A percentile compares a stretch with the other conserved stretches of the same genome.
Conservation (phyloP, 2,329 filamentous ascomycete genomes). For the Ustulina deusta region DNA sequence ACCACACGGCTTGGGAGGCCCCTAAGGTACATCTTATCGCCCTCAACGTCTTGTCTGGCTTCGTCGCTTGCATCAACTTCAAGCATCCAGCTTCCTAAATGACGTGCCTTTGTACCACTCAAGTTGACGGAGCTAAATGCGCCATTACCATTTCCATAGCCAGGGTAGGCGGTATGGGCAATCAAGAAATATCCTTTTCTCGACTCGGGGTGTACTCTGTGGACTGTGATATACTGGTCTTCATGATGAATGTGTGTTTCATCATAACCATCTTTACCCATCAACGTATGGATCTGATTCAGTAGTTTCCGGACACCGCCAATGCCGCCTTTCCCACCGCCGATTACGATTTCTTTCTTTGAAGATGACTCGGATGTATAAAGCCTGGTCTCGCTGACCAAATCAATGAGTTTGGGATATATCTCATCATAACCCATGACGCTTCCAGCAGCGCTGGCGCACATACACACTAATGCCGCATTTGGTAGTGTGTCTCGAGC, state of each 20-base stretch:
- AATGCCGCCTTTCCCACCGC: conserved; percentile 84
- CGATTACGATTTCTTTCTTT: conserved; percentile 68
- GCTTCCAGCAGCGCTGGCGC: conserved; percentile 91
- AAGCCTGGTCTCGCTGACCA: conserved; percentile 87
- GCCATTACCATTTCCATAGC: conserved; percentile 86
- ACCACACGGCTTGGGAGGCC: conserved; percentile 88
- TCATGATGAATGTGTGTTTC: conserved; percentile 98
- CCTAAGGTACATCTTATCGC: conserved; percentile 77
- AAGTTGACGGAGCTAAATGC: conserved; percentile 83
- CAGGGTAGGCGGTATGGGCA: conserved; percentile 94
- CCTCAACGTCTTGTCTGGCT: conserved; percentile 71
- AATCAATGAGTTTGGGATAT: conserved; percentile 91
- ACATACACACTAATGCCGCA: conserved; percentile 95
- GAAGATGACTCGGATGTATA: conserved; percentile 84
- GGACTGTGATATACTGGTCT: conserved; percentile 94
- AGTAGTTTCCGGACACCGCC: conserved; percentile 91
- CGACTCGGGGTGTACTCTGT: conserved; percentile 91
- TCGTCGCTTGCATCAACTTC: conserved; percentile 85
- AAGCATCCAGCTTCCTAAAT: conserved; percentile 91
- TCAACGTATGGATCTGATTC: conserved; percentile 93
- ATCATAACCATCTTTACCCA: conserved; percentile 94
- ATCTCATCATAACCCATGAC: conserved; percentile 99
- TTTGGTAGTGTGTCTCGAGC: conserved; percentile 94
- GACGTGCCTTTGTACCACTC: conserved; percentile 83
- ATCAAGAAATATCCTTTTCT: conserved; percentile 95